Conservation (phyloP, 805 yeast genomes). For the Cyberlindnera lachancei region DNA sequence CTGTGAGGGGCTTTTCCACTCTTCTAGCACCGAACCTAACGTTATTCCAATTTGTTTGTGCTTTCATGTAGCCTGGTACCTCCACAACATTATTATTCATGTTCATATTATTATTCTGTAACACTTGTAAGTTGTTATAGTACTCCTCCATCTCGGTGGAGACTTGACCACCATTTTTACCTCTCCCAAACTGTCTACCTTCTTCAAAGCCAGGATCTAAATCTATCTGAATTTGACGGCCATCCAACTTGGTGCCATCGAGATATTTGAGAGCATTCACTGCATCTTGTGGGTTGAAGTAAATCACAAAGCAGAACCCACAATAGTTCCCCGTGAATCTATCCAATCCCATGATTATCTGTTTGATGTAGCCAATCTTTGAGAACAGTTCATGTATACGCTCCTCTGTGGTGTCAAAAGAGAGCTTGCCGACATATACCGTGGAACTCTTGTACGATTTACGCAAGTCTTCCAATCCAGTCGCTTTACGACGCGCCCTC, state of each 20-base stretch:
- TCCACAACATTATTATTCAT: too few relatives aligned
- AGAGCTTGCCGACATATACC: constrained; percentile 84
- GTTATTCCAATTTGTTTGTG: constrained; percentile 8
- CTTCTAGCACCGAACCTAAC: constrained; percentile 27
- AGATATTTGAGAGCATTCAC: constrained; percentile 77
- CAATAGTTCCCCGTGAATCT: constrained; percentile 88
- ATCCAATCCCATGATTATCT: constrained; percentile 92
- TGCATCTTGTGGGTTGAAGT: constrained; percentile 60
- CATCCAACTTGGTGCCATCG: constrained; percentile 78
- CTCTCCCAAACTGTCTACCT: constrained; percentile 95
- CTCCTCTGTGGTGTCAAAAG: constrained; percentile 91
- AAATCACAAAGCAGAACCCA: constrained; percentile 92
- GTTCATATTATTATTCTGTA: background rate
- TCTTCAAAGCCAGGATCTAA: constrained; percentile 94
- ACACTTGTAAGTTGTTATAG: constrained; percentile 1
- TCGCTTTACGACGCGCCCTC: constrained; percentile 43
- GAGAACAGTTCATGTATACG: constrained; percentile 84
- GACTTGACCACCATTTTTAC: constrained; percentile 87
- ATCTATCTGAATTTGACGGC: constrained; percentile 74
- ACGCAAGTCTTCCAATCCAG: constrained; percentile 56
- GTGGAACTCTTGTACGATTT: constrained; percentile 63
- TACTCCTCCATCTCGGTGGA: constrained; percentile 44
- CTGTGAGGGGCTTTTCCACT: constrained; percentile 10
- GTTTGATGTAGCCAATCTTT: constrained; percentile 62
- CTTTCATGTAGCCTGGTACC: too few relatives aligned